phyloP scores from a whole-genome alignment of 2,329 filamentous ascomycete species.

The Xylariaceae sp. region DNA sequence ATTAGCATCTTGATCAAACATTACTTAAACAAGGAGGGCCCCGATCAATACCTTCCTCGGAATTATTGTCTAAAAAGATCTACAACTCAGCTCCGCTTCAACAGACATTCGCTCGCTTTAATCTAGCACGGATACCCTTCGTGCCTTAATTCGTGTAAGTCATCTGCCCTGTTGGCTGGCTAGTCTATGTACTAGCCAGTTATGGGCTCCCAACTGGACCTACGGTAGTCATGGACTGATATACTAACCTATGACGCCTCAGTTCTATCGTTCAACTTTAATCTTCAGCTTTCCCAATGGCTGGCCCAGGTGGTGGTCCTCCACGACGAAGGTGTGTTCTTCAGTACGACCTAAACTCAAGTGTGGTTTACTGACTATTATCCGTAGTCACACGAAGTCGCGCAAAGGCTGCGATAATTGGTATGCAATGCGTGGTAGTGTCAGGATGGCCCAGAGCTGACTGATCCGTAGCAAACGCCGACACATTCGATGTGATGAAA shows the following conservation, averaged over 20 bases:
- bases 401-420: constrained; percentile 98
- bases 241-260: constrained; percentile 32
- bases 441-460: constrained; percentile 15
- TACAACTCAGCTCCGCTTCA: constrained; percentile 29
- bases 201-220: neutral
- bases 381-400: constrained; percentile 90
- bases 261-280: constrained; percentile 42
- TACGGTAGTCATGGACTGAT: constrained; percentile 8
- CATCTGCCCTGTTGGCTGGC: constrained; percentile 1
- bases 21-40: constrained; percentile 25
- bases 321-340: constrained; percentile 66
- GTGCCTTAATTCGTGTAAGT: constrained; percentile 37
- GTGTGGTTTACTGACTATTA: constrained; percentile 28
- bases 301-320: constrained; percentile 91
- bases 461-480: constrained; percentile 69
- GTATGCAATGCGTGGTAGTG: constrained; percentile 41
- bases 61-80: constrained; percentile 29
- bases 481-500: constrained; percentile 97
- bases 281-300: constrained; percentile 63
- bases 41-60: constrained; percentile 15
- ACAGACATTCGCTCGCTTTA: constrained; percentile 36
- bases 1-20: constrained; percentile 16
- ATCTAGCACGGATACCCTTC: constrained; percentile 29
- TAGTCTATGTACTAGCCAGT: neutral
- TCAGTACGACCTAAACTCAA: constrained; percentile 4